Conservation (phyloP, 1,139 yeast genomes). For the Ogataea hybrid region DNA sequence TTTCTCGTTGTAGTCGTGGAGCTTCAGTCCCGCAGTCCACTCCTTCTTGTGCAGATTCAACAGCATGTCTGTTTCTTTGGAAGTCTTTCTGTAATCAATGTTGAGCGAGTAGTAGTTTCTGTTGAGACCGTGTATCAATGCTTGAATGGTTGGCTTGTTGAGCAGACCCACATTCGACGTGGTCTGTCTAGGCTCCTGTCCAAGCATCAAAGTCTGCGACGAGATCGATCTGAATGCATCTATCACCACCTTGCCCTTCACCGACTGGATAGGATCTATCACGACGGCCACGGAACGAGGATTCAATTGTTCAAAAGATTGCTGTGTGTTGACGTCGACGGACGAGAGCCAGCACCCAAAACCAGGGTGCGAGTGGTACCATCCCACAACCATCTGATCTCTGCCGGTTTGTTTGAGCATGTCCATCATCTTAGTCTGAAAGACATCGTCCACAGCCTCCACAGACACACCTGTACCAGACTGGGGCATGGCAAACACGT, state of each 20-base stretch:
- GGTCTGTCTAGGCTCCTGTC: conserved; percentile 97
- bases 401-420: conserved; percentile 98
- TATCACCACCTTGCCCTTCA: conserved; percentile 96
- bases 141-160: conserved; percentile 97
- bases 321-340: conserved; percentile 97
- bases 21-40: conserved; percentile 91
- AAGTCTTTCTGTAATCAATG: conserved; percentile 91
- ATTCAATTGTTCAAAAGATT: conserved; percentile 93
- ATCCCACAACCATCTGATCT: conserved; percentile 97
- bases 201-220: conserved; percentile 86
- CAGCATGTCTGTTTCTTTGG: conserved; percentile 91
- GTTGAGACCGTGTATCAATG: conserved; percentile 93
- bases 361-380: conserved; percentile 99
- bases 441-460: conserved; percentile 98
- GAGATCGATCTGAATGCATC: conserved; percentile 97
- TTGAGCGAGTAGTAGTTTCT: conserved; percentile 96
- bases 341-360: conserved; percentile 99
- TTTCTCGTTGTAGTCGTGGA: conserved; percentile 74
- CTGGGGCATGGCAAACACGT: conserved; percentile 99
- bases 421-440: conserved; percentile 99
- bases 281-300: conserved; percentile 97
- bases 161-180: conserved; percentile 94
- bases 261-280: conserved; percentile 96
- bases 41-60: conserved; percentile 91
- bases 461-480: conserved; percentile 98